Conservation (phyloP, 1,284 basidiomycete genomes). For the Boletus holoroseus region DNA sequence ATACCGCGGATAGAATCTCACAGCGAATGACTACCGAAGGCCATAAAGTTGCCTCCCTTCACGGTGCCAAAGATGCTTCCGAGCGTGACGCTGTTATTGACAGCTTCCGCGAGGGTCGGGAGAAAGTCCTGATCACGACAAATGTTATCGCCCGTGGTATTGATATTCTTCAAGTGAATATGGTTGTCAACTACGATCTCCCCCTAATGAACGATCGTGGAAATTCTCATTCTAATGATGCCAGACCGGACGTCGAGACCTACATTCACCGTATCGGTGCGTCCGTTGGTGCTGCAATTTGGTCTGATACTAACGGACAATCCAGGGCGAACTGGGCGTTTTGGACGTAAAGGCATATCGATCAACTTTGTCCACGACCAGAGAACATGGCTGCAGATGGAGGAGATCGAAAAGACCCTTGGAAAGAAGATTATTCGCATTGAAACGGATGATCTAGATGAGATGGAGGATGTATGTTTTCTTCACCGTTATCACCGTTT, state of each 20-base stretch:
- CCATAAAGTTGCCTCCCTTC: constrained; percentile 93
- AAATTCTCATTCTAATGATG: constrained; percentile 40
- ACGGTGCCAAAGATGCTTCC: constrained; percentile 85
- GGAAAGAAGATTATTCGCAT: constrained; percentile 76
- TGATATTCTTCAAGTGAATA: constrained; percentile 98
- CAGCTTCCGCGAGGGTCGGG: constrained; percentile 91
- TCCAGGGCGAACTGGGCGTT: constrained; percentile 87
- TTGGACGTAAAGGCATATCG: constrained; percentile 93
- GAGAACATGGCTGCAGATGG: constrained; percentile 79
- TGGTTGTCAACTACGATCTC: constrained; percentile 98
- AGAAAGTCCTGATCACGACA: constrained; percentile 97
- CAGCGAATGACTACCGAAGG: constrained; percentile 88
- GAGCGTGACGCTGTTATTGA: constrained; percentile 94
- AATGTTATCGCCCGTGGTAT: constrained; percentile 99
- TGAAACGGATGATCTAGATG: constrained; percentile 79
- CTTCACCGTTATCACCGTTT: neutral
- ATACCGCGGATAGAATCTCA: constrained; percentile 91
- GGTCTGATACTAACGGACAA: constrained; percentile 3
- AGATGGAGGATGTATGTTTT: constrained; percentile 75
- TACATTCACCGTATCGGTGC: constrained; percentile 97
- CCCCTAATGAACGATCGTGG: constrained; percentile 76
- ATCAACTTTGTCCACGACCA: constrained; percentile 93
- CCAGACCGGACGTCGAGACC: constrained; percentile 86
- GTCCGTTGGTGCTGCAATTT: constrained; percentile 25
- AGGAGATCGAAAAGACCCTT: constrained; percentile 73